A percentile compares a stretch with the other conserved stretches of the same genome.
Conservation (phyloP, 306 rosid species). For the Sechiopsis laciniata region DNA sequence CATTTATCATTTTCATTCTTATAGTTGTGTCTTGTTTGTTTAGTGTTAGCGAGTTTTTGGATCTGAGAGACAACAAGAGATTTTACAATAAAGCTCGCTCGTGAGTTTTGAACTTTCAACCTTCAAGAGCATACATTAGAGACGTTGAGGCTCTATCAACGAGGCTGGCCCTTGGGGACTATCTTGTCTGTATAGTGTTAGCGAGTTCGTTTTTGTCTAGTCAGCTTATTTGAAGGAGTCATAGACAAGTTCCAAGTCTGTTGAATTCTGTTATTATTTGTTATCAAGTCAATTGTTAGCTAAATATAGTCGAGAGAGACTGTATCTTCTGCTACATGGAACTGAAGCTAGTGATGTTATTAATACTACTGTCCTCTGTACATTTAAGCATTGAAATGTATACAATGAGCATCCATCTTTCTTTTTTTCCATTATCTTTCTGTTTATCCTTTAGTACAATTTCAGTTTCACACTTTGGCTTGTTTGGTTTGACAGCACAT, state of each 20-base stretch:
- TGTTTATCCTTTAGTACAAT: background rate
- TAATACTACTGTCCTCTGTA: background rate
- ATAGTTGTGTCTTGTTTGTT: background rate
- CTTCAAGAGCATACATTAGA: no score
- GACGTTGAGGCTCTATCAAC: no score
- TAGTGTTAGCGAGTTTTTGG: no score
- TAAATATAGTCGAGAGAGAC: background rate
- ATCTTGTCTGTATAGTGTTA: background rate
- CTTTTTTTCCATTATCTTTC: background rate
- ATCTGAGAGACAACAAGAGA: no score
- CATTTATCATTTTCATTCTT: background rate
- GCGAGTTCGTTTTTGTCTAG: background rate
- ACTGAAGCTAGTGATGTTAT: background rate
- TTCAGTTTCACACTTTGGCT: slow-evolving; percentile 5
- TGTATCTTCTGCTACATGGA: background rate
- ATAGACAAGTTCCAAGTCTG: background rate
- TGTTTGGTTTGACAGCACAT: background rate
- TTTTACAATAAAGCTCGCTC: no score
- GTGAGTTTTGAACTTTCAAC: no score
- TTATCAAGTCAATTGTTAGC: background rate
- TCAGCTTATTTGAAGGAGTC: background rate
- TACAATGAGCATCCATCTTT: background rate
- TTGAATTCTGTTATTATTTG: background rate
- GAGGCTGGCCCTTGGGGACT: no score
- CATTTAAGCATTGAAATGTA: background rate